Evolutionary conservation across 352 stramenopile genomes (phyloP), one percentile per base, ranked within the genome.

Genomic region (Poterioochromonas sp.): DNA sequence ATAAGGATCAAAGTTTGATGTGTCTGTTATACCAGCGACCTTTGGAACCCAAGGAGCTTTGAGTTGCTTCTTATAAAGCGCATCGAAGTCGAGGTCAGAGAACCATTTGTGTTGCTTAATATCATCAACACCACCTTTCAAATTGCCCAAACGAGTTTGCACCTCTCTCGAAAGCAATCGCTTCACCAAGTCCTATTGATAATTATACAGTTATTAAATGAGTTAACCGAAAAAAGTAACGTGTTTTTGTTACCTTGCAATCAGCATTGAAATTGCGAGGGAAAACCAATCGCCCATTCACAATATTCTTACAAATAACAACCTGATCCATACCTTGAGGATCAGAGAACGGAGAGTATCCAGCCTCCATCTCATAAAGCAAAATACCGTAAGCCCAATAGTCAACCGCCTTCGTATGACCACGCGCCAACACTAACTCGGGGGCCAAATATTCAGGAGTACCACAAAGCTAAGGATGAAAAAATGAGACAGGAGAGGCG

Each of bases 361-460:
- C 73, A 37, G 60, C 71, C 18, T 54, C 1, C 88, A 95, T 93
- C 76, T 95, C 90, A 82, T 93, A 95, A 73, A 96, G 92, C 41
- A 96, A 83, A 20, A 94, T 82, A n/a, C 89, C 90, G 1, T 94
- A 83, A 0, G 90, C 88, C 90, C 90, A 95, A 81, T 93, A 95
- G 83, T 95, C 90, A 29, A 95, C 90, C 32, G 87, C 90, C 77
- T 90, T 90, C 80, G 89, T 91, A 86, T 95, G 91, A 5, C 68
- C 68, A 40, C 34, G 22, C 71, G 87, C 87, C 1, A 93, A 82
- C 44, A 96, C 86, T 39, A 96, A 82, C 81, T 96, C 91, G 0
- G 91, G 91, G 0, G 91, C 90, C 3, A 96, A 76, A 80, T 96
- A 96, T 80, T 96, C 91, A 0, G 91, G 93, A 35, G 93, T 98